phyloP scores from a whole-genome alignment of 2,329 filamentous ascomycete species.

The Hirsutella minnesotensis region DNA sequence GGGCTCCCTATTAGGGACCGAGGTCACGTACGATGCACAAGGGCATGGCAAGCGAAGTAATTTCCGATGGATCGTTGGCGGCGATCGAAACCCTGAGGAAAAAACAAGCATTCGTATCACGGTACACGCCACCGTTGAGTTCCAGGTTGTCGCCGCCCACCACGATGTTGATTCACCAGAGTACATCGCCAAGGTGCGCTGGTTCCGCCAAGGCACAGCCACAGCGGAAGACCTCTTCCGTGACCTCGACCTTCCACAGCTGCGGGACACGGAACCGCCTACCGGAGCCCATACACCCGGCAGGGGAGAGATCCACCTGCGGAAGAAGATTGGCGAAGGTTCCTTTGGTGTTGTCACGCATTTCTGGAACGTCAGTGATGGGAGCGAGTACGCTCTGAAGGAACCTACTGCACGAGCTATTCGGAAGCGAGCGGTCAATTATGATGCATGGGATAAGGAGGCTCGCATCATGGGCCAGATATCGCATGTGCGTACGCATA shows the following conservation, averaged over 20 bases:
- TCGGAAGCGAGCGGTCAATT: neutral
- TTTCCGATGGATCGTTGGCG: no score
- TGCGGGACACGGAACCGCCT: conserved; percentile 1
- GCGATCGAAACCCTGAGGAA: conserved; percentile 4
- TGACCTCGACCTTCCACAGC: conserved; percentile 1
- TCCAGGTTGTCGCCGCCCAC: conserved; percentile 4
- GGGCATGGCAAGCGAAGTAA: conserved; percentile 8
- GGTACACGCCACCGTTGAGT: neutral
- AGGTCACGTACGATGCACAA: conserved; percentile 11
- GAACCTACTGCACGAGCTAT: conserved; percentile 3
- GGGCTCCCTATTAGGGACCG: conserved; percentile 9
- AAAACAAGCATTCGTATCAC: conserved; percentile 5
- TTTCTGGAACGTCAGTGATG: conserved; percentile 12
- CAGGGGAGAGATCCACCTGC: no score
- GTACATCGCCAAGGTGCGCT: conserved; percentile 9
- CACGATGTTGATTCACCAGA: conserved; percentile 5
- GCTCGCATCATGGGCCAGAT: conserved; percentile 10
- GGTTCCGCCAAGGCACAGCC: conserved; percentile 8
- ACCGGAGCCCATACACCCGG: conserved; percentile 6
- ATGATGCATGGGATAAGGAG: conserved; percentile 9
- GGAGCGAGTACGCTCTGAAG: conserved; percentile 11
- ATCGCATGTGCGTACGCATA: conserved; percentile 10
- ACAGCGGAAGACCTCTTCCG: conserved; percentile 6
- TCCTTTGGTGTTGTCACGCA: conserved; percentile 9
- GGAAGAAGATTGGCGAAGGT: conserved; percentile 7